Conservation (phyloP, 2,329 filamentous ascomycete genomes). For the Diaporthe sp. region DNA sequence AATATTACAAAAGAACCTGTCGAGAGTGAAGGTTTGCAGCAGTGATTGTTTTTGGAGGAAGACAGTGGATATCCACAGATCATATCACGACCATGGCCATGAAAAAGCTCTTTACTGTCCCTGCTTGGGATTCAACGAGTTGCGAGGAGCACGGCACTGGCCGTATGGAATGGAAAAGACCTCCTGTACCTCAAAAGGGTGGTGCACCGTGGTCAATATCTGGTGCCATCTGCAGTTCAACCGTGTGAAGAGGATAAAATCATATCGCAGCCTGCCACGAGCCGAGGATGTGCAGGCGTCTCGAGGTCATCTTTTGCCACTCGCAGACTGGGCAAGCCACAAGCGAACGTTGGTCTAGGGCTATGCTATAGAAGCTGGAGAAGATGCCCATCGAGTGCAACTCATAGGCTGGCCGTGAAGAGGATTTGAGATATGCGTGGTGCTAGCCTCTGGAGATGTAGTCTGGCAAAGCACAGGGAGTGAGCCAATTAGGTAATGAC, state of each 20-base stretch:
- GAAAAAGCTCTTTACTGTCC: neutral
- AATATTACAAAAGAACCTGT: neutral
- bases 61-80: neutral
- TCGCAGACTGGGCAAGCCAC: neutral
- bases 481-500: constrained; percentile 5
- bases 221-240: neutral
- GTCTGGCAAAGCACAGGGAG: neutral
- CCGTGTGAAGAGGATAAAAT: neutral
- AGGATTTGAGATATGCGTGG: neutral
- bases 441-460: neutral
- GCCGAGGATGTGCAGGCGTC: neutral
- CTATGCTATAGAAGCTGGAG: neutral
- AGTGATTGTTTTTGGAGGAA: neutral
- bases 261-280: neutral
- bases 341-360: neutral
- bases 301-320: neutral
- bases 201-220: neutral
- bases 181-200: neutral
- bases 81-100: neutral
- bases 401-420: neutral
- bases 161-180: neutral
- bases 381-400: neutral
- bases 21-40: neutral
- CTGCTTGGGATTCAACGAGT: neutral
- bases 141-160: neutral